Conservation (phyloP, 495 filamentous ascomycete genomes). For the Xylaria flabelliformis region DNA sequence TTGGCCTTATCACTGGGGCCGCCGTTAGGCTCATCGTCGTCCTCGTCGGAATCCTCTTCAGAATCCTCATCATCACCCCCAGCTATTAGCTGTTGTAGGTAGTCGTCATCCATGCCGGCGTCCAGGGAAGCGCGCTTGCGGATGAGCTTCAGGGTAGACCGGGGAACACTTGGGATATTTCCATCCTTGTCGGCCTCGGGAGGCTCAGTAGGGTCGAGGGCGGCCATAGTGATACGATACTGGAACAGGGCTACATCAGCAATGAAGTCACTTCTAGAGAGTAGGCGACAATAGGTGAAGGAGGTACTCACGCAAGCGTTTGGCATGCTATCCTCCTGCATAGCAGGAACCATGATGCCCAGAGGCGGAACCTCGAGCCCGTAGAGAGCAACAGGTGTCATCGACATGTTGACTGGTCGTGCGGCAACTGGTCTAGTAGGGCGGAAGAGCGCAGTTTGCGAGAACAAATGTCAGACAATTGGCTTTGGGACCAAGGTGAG, state of each 20-base stretch:
- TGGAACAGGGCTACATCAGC: constrained; percentile 45
- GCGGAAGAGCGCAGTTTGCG: not conserved
- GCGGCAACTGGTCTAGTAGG: not conserved
- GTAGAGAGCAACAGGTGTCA: constrained; percentile 83
- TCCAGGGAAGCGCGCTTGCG: constrained; percentile 68
- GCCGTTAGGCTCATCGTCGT: constrained; percentile 77
- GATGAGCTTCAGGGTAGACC: constrained; percentile 89
- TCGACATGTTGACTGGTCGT: constrained; percentile 33
- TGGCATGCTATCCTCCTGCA: constrained; percentile 37
- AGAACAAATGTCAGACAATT: constrained; percentile 1
- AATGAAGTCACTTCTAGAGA: constrained; percentile 15
- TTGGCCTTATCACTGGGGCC: constrained; percentile 90
- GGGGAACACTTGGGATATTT: constrained; percentile 65
- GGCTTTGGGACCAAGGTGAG: not conserved
- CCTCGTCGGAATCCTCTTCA: constrained; percentile 57
- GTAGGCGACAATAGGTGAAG: not conserved
- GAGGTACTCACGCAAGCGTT: constrained; percentile 72
- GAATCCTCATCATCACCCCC: constrained; percentile 63
- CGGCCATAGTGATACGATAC: constrained; percentile 98
- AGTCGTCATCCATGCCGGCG: constrained; percentile 65
- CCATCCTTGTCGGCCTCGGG: constrained; percentile 68
- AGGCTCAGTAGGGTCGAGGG: constrained; percentile 84
- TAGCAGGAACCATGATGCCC: constrained; percentile 74
- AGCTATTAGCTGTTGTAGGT: constrained; percentile 57
- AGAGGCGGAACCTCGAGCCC: constrained; percentile 86